Evolutionary conservation across 2,329 filamentous ascomycete species (phyloP), one percentile per base, ranked within the genome.

Genomic region (Neocucurbitaria cava): DNA sequence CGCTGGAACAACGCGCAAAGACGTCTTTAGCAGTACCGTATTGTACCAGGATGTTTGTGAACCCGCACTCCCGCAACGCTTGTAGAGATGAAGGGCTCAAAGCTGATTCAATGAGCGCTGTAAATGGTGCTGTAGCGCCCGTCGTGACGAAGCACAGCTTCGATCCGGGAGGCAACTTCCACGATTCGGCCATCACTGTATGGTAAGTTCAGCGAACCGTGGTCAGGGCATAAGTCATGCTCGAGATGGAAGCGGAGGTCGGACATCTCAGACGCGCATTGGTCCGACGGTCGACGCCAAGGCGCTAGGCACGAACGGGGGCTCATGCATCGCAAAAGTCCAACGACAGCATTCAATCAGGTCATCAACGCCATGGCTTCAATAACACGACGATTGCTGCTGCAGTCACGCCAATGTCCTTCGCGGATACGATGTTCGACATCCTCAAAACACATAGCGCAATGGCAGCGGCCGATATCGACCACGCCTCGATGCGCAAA

Each of bases 91-190:
- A 65, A 0, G 83, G 77, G 17, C 82, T 78, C 5, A 96, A 78
- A 10, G 89, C 84, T 28, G 88, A 85, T 39, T 82, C 77, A 51
- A 96, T 83, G 2, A 99, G 84, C 6, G 82, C 76, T 47, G 83
- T 81, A 76, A 99, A 99, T 18, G 89, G 85, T 15, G 93, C 92
- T 0, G 94, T 99, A 5, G 95, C 94, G 52, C 95, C 95, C 26
- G 96, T 89, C 0, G 95, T 98, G 50, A 97, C 89, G 62, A 99
- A 90, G 72, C 91, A 95, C 48, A 79, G 79, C 59, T 80, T 81
- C 39, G 64, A 65, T 20, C 48, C 47, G 36, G 61, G 9, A 10
- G 58, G 61, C 64, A 61, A 65, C 11, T 56, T 65, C 64, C 61
- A 70, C 2, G 54, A 40, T 15, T 59, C 49, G 7, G 64, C 47